These are phyloP conservation scores for Berberis vulgaris DNA, from an alignment of 164 flowering plant species.

Conservation along the genomic window DNA sequence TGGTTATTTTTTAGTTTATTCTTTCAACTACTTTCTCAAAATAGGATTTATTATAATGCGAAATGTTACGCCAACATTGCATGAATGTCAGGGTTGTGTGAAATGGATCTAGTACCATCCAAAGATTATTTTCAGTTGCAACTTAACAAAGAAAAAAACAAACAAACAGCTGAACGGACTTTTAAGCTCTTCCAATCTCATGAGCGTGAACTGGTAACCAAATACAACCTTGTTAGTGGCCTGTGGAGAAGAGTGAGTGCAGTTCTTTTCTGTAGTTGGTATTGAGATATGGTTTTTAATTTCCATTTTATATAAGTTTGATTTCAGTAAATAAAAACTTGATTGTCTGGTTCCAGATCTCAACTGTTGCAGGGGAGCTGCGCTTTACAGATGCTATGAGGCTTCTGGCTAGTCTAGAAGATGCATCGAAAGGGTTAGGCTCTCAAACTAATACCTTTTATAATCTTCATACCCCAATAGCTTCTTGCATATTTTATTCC, in stretches of 20 bases:
- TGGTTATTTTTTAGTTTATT: too few species aligned
- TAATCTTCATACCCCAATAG: too few species aligned
- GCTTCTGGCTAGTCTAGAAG: conserved; percentile 59
- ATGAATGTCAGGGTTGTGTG: too few species aligned
- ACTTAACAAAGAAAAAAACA: conserved; percentile 28
- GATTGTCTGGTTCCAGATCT: conserved; percentile 43
- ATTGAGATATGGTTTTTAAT: not conserved
- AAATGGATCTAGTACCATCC: too few species aligned
- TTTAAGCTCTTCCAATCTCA: conserved; percentile 60
- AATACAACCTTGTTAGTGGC: conserved; percentile 77
- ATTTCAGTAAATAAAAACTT: not conserved
- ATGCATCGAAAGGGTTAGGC: conserved; percentile 70
- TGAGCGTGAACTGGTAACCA: conserved; percentile 71
- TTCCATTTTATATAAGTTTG: not conserved
- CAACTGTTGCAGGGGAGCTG: conserved; percentile 70
- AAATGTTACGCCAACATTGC: too few species aligned
- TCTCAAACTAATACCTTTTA: not conserved
- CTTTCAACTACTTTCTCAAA: too few species aligned
- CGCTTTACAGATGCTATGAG: conserved; percentile 76
- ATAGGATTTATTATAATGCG: too few species aligned
- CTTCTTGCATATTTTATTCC: too few species aligned
- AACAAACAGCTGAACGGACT: conserved; percentile 57
- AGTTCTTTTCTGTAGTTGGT: not conserved
- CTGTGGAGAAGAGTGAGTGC: conserved; percentile 92
- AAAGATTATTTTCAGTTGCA: not conserved